Percentiles rank a stretch among this genome's conserved stretches.
These are phyloP conservation scores for Danielia reshetovae DNA, from an alignment of 805 yeast genomes.

Conservation along the genomic window DNA sequence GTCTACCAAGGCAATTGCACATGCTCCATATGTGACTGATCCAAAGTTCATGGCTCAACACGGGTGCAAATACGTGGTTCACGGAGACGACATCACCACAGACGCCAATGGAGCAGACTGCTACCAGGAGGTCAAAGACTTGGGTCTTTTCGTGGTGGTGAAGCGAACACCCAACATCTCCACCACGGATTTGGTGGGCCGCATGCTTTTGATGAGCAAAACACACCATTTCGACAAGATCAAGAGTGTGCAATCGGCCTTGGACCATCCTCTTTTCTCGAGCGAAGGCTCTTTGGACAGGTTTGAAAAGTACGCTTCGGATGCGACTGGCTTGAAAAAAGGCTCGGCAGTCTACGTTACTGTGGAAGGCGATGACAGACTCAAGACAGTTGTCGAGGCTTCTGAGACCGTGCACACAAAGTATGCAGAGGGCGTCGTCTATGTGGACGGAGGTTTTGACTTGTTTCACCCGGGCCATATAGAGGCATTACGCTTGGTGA, in stretches of 20 bases:
- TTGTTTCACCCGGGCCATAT: slow-evolving; percentile 93
- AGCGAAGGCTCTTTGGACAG: slow-evolving; percentile 35
- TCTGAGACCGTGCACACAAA: slow-evolving; percentile 15
- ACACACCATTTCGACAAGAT: slow-evolving; percentile 50
- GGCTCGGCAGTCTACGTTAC: slow-evolving; percentile 57
- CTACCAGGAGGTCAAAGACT: slow-evolving; percentile 75
- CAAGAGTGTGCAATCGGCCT: slow-evolving; percentile 16
- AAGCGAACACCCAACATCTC: slow-evolving; percentile 91
- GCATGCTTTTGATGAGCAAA: slow-evolving; percentile 66
- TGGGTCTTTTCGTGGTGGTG: slow-evolving; percentile 86
- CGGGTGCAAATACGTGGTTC: slow-evolving; percentile 88
- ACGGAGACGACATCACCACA: slow-evolving; percentile 96
- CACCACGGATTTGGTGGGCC: slow-evolving; percentile 90
- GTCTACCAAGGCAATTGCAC: slow-evolving; percentile 65
- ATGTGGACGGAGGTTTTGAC: slow-evolving; percentile 85
- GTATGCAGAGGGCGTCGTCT: slow-evolving; percentile 32
- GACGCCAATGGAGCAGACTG: slow-evolving; percentile 96
- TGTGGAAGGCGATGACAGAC: slow-evolving; percentile 22
- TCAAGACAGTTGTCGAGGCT: slow-evolving; percentile 34
- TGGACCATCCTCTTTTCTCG: slow-evolving; percentile 24
- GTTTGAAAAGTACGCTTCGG: slow-evolving; percentile 58
- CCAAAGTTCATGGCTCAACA: slow-evolving; percentile 71
- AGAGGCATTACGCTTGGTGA: slow-evolving; percentile 55
- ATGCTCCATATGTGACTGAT: slow-evolving; percentile 93
- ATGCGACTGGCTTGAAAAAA: slow-evolving; percentile 51